Evolutionary conservation across 2,329 filamentous ascomycete genomes (phyloP).

Genomic region (Leptoxyphium fumago): DNA sequence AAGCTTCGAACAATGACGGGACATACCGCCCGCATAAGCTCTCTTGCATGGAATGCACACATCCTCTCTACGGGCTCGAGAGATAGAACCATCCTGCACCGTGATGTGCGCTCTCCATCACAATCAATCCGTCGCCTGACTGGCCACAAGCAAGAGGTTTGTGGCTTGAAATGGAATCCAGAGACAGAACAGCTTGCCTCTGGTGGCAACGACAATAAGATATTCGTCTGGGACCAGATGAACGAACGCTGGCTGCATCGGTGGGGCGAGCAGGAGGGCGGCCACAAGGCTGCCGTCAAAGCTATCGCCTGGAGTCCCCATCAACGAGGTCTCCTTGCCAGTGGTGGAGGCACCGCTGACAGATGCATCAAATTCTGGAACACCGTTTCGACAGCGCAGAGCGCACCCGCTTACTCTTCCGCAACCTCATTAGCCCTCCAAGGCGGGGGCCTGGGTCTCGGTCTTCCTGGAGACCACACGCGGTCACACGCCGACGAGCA

Average conservation of each 20-base stretch:
- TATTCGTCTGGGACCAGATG: slow-evolving; percentile 97
- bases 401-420: slow-evolving; percentile 22
- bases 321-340: slow-evolving; percentile 84
- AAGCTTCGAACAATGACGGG: slow-evolving; percentile 91
- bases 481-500: slow-evolving; percentile 12
- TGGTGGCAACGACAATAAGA: slow-evolving; percentile 95
- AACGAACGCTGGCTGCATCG: slow-evolving; percentile 86
- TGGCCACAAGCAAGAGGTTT: slow-evolving; percentile 96
- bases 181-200: slow-evolving; percentile 90
- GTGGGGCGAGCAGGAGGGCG: slow-evolving; percentile 86
- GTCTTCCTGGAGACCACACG: slow-evolving; percentile 11
- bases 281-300: slow-evolving; percentile 92
- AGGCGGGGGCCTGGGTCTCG: slow-evolving; percentile 10
- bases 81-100: slow-evolving; percentile 86
- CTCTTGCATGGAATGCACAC: slow-evolving; percentile 94
- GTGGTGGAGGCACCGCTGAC: slow-evolving; percentile 89
- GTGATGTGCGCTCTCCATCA: slow-evolving; percentile 82
- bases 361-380: slow-evolving; percentile 97
- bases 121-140: slow-evolving; percentile 78
- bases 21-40: slow-evolving; percentile 82
- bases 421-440: slow-evolving; percentile 7
- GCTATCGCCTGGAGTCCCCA: slow-evolving; percentile 97
- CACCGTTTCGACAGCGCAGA: slow-evolving; percentile 39
- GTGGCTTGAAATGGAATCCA: slow-evolving; percentile 90
- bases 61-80: slow-evolving; percentile 91